These are phyloP conservation scores for Chlamydomonas schloesseri DNA, from an alignment of 139 green algal genomes.

Conservation along the genomic window DNA sequence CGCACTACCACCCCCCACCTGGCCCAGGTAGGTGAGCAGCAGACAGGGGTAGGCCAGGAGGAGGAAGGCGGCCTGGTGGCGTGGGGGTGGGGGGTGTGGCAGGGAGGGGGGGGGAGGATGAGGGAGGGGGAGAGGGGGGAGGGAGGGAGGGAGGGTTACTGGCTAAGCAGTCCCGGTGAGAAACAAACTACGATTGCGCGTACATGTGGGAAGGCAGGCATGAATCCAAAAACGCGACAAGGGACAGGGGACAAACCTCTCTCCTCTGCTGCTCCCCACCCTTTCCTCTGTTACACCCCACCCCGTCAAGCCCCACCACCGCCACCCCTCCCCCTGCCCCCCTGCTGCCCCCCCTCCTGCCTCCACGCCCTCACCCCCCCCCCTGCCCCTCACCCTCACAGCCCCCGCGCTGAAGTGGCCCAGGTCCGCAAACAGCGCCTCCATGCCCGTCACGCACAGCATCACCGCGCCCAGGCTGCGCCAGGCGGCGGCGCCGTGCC, in stretches of 20 bases:
- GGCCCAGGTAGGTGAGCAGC: slow-evolving; percentile 74
- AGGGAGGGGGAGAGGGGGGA: too few species aligned
- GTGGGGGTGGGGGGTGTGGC: background rate
- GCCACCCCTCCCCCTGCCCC: background rate
- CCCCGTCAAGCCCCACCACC: background rate
- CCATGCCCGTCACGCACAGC: slow-evolving; percentile 73
- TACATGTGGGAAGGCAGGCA: too few species aligned
- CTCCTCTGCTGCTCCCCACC: too few species aligned
- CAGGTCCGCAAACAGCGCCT: slow-evolving; percentile 81
- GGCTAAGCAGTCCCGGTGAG: too few species aligned
- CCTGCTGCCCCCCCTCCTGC: background rate
- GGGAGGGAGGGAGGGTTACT: too few species aligned
- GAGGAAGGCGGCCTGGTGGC: slow-evolving; percentile 14
- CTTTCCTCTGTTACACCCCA: too few species aligned
- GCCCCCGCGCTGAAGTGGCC: slow-evolving; percentile 68
- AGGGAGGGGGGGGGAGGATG: too few species aligned
- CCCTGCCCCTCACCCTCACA: slow-evolving; percentile 45
- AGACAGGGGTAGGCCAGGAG: slow-evolving; percentile 71
- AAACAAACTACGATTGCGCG: too few species aligned
- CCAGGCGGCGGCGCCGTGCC: slow-evolving; percentile 54
- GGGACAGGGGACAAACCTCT: too few species aligned
- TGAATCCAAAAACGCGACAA: too few species aligned
- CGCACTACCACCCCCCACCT: slow-evolving; percentile 39
- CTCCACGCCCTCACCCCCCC: background rate
- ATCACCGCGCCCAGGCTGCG: slow-evolving; percentile 63